These are phyloP conservation scores for Coprinellus aureogranulatus DNA, from an alignment of 768 basidiomycete species.

Conservation along the genomic window DNA sequence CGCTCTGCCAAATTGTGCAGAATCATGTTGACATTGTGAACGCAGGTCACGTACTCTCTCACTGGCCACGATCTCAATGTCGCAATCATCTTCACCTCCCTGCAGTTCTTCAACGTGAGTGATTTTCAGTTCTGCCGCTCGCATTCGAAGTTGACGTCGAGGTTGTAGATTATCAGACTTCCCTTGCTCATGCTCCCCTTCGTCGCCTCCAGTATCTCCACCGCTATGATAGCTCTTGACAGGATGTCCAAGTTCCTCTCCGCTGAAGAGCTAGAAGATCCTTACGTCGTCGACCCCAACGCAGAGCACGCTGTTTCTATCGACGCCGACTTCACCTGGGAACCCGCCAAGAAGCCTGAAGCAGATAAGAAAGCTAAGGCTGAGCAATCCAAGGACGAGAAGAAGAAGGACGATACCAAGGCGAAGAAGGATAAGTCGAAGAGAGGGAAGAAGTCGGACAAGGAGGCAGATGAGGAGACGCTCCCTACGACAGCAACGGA, in stretches of 20 bases:
- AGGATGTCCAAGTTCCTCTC: slow-evolving; percentile 49
- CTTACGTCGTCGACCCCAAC: slow-evolving; percentile 42
- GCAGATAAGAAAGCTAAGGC: background rate
- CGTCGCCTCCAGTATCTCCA: slow-evolving; percentile 44
- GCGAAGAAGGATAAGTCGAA: background rate
- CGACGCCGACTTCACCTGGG: slow-evolving; percentile 55
- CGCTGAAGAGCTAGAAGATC: slow-evolving; percentile 53
- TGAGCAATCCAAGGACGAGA: background rate
- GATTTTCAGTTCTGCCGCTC: no score
- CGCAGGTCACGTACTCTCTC: slow-evolving; percentile 61
- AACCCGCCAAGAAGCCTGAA: slow-evolving; percentile 24
- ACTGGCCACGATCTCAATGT: slow-evolving; percentile 53
- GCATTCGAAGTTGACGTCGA: no score
- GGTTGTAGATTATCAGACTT: slow-evolving; percentile 50
- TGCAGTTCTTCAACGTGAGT: slow-evolving; percentile 58
- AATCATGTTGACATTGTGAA: background rate
- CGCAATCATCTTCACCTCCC: slow-evolving; percentile 52
- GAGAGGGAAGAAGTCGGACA: slow-evolving; percentile 8
- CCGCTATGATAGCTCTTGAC: slow-evolving; percentile 50
- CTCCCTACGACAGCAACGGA: no score
- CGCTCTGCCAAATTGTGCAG: background rate
- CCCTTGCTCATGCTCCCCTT: slow-evolving; percentile 58
- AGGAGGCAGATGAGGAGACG: slow-evolving; percentile 17
- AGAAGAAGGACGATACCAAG: background rate
- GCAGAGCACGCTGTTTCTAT: slow-evolving; percentile 41